Evolutionary conservation across 2,329 filamentous ascomycete species (phyloP), one percentile per base, ranked within the genome.

Genomic region (Juglanconis oblonga): DNA sequence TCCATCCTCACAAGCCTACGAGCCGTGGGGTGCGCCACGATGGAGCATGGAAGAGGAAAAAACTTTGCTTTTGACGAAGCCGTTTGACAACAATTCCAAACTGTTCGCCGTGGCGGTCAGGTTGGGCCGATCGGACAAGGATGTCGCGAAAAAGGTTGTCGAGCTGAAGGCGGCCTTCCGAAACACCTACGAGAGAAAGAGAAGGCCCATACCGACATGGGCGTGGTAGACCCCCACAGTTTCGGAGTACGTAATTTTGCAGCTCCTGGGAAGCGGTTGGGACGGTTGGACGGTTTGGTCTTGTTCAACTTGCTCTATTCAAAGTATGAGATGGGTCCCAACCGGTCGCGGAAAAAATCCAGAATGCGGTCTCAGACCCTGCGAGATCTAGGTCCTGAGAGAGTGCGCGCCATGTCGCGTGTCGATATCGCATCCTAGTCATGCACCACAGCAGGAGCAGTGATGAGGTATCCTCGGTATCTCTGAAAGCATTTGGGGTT

Each of bases 61-160:
- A 13, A 11, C 4, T 13, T 13, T 42, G 36, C 32, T 36, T 5
- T 32, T 59, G 24, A 33, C 50, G 17, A 36, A 17, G 35, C 14
- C 57, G 2, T 52, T 62, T 40, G n/a, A 36, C 4, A 29, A 42
- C 10, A 36, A 51, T 6, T 59, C 52, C 24, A 52, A 64, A 44
- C 24, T 48, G 24, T 38, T 13, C 32, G 48, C 48, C 29, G 55
- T 62, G 56, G 59, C 59, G n/a, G 31, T 36, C 42, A 36, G 35
- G 36, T 24, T 64, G 40, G 13, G 17, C 4, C 53, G 62, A 5
- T 36, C 52, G 14, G 11, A 35, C 8, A 14, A 47, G 2, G 59
- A 64, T 24, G 61, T 63, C 24, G 45, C 45, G 14, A 52, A 32
- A n/a, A 61, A 52, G 51, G 61, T 55, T 29, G 42, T 38, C 7